These are phyloP conservation scores for Polyplosphaeria fusca DNA, from an alignment of 495 filamentous ascomycete species.

Conservation along the genomic window DNA sequence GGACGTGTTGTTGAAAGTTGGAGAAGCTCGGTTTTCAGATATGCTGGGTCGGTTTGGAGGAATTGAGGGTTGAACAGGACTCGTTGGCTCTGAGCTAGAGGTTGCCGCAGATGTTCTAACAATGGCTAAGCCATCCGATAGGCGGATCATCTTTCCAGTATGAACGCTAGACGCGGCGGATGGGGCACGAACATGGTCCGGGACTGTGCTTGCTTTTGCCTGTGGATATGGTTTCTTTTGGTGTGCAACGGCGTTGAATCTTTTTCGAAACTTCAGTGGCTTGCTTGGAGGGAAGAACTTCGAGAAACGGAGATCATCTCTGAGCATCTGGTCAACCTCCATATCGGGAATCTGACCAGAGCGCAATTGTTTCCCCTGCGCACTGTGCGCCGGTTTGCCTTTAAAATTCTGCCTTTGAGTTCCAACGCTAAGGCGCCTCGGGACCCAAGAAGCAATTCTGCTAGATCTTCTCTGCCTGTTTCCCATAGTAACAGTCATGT, in stretches of 20 bases:
- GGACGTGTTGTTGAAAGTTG: neutral
- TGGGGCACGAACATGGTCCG: no score
- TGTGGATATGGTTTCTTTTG: neutral
- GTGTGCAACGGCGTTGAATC: no score
- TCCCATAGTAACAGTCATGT: no score
- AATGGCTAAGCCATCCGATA: constrained; percentile 8
- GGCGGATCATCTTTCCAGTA: constrained; percentile 1
- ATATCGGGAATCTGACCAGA: neutral
- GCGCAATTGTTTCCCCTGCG: neutral
- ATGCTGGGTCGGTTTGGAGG: neutral
- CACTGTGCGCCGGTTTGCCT: neutral
- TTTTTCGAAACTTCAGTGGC: neutral
- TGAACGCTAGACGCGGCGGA: no score
- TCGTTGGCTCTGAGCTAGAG: neutral
- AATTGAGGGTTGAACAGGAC: neutral
- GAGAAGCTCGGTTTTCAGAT: neutral
- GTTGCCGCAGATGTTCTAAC: neutral
- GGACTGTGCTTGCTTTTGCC: neutral
- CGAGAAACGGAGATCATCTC: constrained; percentile 13
- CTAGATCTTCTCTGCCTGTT: neutral
- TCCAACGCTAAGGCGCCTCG: constrained; percentile 17
- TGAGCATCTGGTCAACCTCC: neutral
- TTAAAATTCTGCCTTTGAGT: neutral
- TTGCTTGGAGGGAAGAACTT: constrained; percentile 15
- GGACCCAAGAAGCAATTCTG: constrained; percentile 15